Evolutionary conservation across 1,284 basidiomycete species (phyloP).

Genomic region (Pseudozyma flocculosa): DNA sequence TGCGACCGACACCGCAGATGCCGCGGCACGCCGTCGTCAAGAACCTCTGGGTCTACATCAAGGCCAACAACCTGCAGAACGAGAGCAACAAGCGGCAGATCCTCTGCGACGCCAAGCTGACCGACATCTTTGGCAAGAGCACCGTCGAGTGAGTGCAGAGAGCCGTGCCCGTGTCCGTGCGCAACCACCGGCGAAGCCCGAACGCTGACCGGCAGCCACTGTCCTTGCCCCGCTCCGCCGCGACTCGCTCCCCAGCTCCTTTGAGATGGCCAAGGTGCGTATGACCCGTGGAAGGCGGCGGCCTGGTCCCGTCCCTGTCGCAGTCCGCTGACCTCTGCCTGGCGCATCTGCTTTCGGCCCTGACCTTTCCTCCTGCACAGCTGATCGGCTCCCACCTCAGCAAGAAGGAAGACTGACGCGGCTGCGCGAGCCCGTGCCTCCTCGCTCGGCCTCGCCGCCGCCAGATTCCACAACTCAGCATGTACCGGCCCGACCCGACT

Average conservation of each 20-base stretch:
- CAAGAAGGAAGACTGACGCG: constrained; percentile 49
- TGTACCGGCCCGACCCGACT: no score
- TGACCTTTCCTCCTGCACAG: constrained; percentile 5
- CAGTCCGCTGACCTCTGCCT: no score
- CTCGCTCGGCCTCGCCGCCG: no score
- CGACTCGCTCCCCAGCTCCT: constrained; percentile 33
- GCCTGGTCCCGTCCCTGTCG: not conserved
- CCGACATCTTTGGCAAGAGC: constrained; percentile 71
- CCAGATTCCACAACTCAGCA: no score
- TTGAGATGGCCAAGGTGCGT: constrained; percentile 55
- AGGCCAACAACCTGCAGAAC: constrained; percentile 74
- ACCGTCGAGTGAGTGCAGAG: constrained; percentile 66
- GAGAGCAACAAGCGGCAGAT: constrained; percentile 75
- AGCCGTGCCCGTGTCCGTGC: not conserved
- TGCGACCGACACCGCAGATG: constrained; percentile 59
- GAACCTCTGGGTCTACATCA: constrained; percentile 81
- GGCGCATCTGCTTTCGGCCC: no score
- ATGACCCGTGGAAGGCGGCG: not conserved
- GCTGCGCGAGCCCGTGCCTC: no score
- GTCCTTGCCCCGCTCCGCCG: no score
- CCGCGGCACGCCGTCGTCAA: constrained; percentile 87
- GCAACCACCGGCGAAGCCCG: not conserved
- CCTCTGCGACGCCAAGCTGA: constrained; percentile 71
- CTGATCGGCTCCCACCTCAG: constrained; percentile 51
- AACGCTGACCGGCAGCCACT: no score